Base-by-base conservation (phyloP, 1,284 basidiomycete genomes). In the Abortiporus biennis region DNA sequence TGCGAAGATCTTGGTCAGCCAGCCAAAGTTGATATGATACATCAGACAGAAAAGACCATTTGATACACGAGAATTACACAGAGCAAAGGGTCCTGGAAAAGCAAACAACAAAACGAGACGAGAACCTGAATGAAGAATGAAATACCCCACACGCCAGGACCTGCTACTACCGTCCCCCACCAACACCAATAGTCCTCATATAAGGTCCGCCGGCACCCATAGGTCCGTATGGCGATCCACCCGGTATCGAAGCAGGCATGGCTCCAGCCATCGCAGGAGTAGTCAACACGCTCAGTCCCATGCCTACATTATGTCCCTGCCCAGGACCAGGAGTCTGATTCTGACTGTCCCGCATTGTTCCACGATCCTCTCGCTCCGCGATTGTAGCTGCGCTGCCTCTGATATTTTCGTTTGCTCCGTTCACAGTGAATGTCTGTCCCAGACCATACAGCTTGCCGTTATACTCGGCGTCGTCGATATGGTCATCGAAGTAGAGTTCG, bases 401-500 rank as follows among this genome's bases (percentile, higher is more conserved):
- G 20, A 72, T 71, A 2, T 72, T 68, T 15, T 29, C 23, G 38
- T 81, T 68, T 9, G 81, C 82, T 50, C 83, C 83, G 27, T 74
- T 65, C 15, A 70, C 64, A 6, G 78, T 71, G 62, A 85, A 85
- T 8, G 85, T 85, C 58, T 82, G 80, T 6, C 85, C 85, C 36
- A 88, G 74, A 1, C 85, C 85, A 54, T 84, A 87, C 2, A 88
- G 69, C 56, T 85, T 85, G 45, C 83, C 82, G 46, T 80, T 84
- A 59, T 80, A 86, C 55, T 86, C 82, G 1, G 56, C 64, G 47
- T 92, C 85, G 57, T 96, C 90, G 44, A 97, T 78, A 29, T 77
- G 68, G 58, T 92, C 87, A 48, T 86, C 78, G 67, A 97, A 98
- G 69, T 93, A 97, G 32, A 86, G 68, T 53, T 91, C 81, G 24